Evolutionary conservation across 108 stramenopile species (phyloP), one percentile per base, ranked within the genome.

Genomic region (Hondaea fermentalgiana): DNA sequence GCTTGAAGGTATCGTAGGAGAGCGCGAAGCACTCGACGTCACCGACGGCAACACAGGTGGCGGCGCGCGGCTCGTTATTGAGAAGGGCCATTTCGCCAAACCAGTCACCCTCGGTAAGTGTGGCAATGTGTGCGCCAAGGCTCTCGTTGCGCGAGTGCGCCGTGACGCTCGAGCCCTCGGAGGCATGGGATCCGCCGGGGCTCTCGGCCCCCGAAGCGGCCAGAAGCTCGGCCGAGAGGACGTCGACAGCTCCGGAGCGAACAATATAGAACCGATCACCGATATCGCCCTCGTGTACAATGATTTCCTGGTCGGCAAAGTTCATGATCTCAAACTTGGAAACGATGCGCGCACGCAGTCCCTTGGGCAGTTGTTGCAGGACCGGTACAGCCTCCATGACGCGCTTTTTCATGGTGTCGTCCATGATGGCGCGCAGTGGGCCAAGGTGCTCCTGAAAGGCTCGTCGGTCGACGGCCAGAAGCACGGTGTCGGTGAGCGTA

Each of bases 31-130:
- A 83, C 28, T 83, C 76, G n/a, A 53, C 51, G 10, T 47, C 44
- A 29, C 87, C 72, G 14, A 55, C 51, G n/a, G 93, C 92, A 19
- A 90, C 91, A 88, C 92, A 91, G 90, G 91, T 93, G 14, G 93
- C 93, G 25, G 92, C 89, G 58, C 93, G 89, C 44, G 94, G 93
- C 92, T 94, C 94, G 51, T 94, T 92, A 55, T 92, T 92, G 53
- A 94, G 89, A n/a, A 94, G 91, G 19, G 94, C 93, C 91, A 93
- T 93, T 71, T 94, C 93, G n/a, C 94, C 93, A 72, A 94, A 94
- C 43, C 95, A 92, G 49, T 96, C 94, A 8, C 94, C 91, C 23
- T 96, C 93, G 6, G 92, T 92, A 23, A 94, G 83, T 5, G 90
- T 93, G 45, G 76, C 76, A 35, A 83, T 83, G 49, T 53, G 76